Evolutionary conservation across 1,284 basidiomycete species (phyloP), one percentile per base, ranked within the genome.

Genomic region (Calocybe gambosa): DNA sequence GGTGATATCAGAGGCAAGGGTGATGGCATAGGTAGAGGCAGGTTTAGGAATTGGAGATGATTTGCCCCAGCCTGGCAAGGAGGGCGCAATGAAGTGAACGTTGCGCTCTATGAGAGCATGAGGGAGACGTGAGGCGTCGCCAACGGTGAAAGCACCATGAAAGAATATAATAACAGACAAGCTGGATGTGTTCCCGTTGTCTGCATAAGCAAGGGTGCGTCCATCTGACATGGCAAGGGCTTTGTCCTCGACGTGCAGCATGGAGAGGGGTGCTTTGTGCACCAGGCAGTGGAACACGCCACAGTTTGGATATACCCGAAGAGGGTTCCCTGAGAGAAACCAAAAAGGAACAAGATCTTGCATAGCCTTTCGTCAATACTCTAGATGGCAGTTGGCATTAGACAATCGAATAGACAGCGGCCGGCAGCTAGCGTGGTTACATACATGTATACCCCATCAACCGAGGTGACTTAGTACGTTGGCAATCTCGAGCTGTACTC

Each of bases 31-130:
- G 1, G 67, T 10, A 29, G 51, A 0, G 62, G 50, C 29, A n/a
- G n/a, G 4, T 62, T 48, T 3, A 56, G 55, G 0, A 16, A 68
- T 59, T 1, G 74, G 66, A 0, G 77, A 77, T 1, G 78, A 73
- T 37, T 65, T 64, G 1, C 76, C 70, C 75, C 78, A 80, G 2
- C 77, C 78, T 8, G 77, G 71, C 16, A 80, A 68, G 3, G 77
- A 74, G 0, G 75, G 77, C 6, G 69, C 64, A 35, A 81, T 54
- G 44, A 63, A 62, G 54, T 76, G 77, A 1, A 73, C 56, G 31
- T 66, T 55, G 53, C 66, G 70, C n/a, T 69, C 62, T 6, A 63
- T 37, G 45, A 78, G 55, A 19, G 58, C 51, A 13, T 53, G 62
- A 2, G 67, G 62, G 2, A 61, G 51, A 4, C 50, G 49, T 16